Base-by-base conservation (phyloP, 2,329 filamentous ascomycete genomes). In the Cladophialophora yegresii region DNA sequence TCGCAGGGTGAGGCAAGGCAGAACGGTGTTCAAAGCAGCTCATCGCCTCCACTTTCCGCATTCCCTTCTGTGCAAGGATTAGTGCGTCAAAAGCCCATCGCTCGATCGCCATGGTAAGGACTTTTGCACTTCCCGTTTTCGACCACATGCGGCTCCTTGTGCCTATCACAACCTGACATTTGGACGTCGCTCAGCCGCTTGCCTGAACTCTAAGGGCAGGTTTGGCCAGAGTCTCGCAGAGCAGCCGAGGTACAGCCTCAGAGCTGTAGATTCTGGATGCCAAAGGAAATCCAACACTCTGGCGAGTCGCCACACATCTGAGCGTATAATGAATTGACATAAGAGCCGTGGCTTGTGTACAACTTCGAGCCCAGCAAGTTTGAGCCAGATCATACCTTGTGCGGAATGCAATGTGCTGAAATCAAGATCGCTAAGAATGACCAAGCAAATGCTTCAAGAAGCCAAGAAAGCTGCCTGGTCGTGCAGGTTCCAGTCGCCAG, bases 401-500 rank as follows among this genome's bases (percentile, higher is more conserved):
- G n/a, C n/a, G n/a, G n/a, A n/a, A n/a, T n/a, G 12, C 20, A 51
- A n/a, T 13, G 20, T 9, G 9, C 47, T 7, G 13, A 28, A 26
- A 20, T 13, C 47, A 51, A 51, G 47, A 51, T 51, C 22, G 47
- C 47, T 51, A 51, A 51, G 47, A 51, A 51, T 23, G 10, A 20
- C 47, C 20, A 51, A 51, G 47, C 47, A 51, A 51, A 26, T 26
- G 47, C 47, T 51, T 51, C 22, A 51, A 28, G 36, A 16, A 43
- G 36, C 16, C 47, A 23, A 51, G 47, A 51, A 51, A 5, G 20
- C 9, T 12, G 20, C 26, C 47, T 23, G 4, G 47, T 51, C 20
- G 47, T 51, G 26, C 20, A 4, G 26, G 16, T 16, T 12, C 13
- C 13, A 26, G 12, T 26, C 47, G 36, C 36, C 36, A 51, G 47